A percentile compares a stretch with the other conserved stretches of the same genome.
Evolutionary conservation across 1,284 basidiomycete genomes (phyloP).

Genomic region (Porodaedalea pini): DNA sequence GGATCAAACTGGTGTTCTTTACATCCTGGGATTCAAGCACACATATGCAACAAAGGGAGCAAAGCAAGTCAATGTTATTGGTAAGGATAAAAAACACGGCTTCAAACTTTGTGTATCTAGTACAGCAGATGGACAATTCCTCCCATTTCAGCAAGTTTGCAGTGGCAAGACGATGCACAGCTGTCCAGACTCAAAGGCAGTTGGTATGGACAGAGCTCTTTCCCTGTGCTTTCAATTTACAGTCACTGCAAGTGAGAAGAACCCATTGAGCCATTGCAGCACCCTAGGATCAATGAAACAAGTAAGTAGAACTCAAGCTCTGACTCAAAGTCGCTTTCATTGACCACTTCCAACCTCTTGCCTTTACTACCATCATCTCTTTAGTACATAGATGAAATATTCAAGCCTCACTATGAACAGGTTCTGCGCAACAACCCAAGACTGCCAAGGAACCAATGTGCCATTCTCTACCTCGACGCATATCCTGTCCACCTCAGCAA

Average conservation of each 20-base stretch:
- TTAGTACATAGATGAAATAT: background rate
- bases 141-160: slow-evolving; percentile 34
- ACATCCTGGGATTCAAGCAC: slow-evolving; percentile 27
- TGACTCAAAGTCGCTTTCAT: too few species aligned
- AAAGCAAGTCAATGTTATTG: slow-evolving; percentile 32
- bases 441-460: slow-evolving; percentile 28
- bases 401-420: background rate
- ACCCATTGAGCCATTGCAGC: slow-evolving; percentile 39
- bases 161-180: slow-evolving; percentile 27
- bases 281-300: slow-evolving; percentile 29
- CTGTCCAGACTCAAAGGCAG: slow-evolving; percentile 23
- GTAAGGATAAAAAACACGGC: slow-evolving; percentile 36
- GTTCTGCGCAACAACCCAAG: slow-evolving; percentile 21
- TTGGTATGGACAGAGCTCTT: slow-evolving; percentile 24
- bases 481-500: slow-evolving; percentile 37
- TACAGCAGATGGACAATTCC: slow-evolving; percentile 26
- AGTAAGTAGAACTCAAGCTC: too few species aligned
- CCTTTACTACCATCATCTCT: slow-evolving; percentile 18
- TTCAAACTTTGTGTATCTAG: slow-evolving; percentile 34
- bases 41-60: slow-evolving; percentile 31
- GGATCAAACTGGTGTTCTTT: slow-evolving; percentile 37
- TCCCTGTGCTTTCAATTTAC: slow-evolving; percentile 30
- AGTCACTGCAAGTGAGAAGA: slow-evolving; percentile 30
- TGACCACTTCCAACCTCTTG: slow-evolving; percentile 30
- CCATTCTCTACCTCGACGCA: slow-evolving; percentile 32